Evolutionary conservation across 768 basidiomycete genomes (phyloP).

Genomic region (Xanthoconium purpureum): DNA sequence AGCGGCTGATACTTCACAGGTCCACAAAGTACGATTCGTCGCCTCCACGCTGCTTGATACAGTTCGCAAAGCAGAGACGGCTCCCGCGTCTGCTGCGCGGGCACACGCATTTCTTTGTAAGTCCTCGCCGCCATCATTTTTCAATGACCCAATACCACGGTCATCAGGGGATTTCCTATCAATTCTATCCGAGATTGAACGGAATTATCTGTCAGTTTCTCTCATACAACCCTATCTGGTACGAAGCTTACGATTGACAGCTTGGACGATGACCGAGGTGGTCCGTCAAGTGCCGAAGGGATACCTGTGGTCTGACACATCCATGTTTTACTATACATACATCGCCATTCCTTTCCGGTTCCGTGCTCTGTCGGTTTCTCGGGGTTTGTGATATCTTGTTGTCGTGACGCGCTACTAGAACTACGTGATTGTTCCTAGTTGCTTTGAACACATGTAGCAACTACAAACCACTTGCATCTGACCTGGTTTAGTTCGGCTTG

Average conservation of each 20-base stretch:
- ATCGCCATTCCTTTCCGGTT: not conserved
- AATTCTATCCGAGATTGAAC: constrained; percentile 87
- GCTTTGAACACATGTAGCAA: too few relatives aligned
- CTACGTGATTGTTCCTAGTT: too few relatives aligned
- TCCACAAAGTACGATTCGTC: constrained; percentile 91
- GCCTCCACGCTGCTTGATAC: constrained; percentile 87
- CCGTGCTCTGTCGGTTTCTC: not conserved
- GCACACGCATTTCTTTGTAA: constrained; percentile 85
- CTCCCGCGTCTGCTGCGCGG: constrained; percentile 75
- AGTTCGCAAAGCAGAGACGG: constrained; percentile 76
- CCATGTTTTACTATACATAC: not conserved
- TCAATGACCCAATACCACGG: constrained; percentile 4
- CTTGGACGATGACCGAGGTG: constrained; percentile 38
- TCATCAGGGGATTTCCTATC: constrained; percentile 84
- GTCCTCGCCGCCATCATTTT: constrained; percentile 20
- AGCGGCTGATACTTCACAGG: constrained; percentile 39
- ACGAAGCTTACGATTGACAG: constrained; percentile 40
- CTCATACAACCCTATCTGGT: not conserved
- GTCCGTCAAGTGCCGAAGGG: constrained; percentile 52
- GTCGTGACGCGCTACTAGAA: not conserved
- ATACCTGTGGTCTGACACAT: constrained; percentile 33
- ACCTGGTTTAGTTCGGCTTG: not conserved
- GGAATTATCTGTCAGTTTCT: constrained; percentile 73
- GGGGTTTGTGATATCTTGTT: not conserved
- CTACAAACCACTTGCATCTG: not conserved